Percentiles rank a stretch among this genome's conserved stretches.
phyloP scores from a whole-genome alignment of 768 basidiomycete species.

The Suillus discolor region DNA sequence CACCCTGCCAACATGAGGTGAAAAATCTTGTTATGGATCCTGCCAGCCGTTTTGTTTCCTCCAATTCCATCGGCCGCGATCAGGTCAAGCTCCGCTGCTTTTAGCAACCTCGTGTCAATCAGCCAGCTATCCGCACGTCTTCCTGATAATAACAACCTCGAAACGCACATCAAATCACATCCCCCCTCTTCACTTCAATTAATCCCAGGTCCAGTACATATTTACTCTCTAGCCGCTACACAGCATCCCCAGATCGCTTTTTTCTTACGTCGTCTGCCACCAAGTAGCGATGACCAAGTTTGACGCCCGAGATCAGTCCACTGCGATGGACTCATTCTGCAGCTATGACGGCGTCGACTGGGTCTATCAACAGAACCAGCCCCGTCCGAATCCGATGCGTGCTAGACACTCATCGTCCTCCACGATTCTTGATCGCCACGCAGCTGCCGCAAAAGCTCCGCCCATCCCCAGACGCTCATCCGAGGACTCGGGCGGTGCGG shows the following conservation, averaged over 20 bases:
- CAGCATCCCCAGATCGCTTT: constrained; percentile 23
- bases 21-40: constrained; percentile 18
- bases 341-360: constrained; percentile 35
- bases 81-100: constrained; percentile 24
- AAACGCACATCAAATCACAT: constrained; percentile 30
- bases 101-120: constrained; percentile 38
- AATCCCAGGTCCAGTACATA: constrained; percentile 18
- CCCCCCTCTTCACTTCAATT: constrained; percentile 2
- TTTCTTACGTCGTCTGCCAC: constrained; percentile 21
- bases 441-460: constrained; percentile 22
- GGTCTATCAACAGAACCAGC: constrained; percentile 19
- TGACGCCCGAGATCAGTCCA: constrained; percentile 20
- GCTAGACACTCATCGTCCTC: constrained; percentile 26
- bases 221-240: constrained; percentile 16
- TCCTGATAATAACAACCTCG: constrained; percentile 34
- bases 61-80: constrained; percentile 19
- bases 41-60: constrained; percentile 12
- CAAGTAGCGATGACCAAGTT: constrained; percentile 26
- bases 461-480: constrained; percentile 19
- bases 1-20: constrained; percentile 4
- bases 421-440: constrained; percentile 14
- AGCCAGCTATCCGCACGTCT: constrained; percentile 26
- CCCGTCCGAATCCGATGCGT: constrained; percentile 23
- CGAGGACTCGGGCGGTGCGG: constrained; percentile 12
- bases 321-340: constrained; percentile 35